Conservation (phyloP, 225 moss, liverwort and hornwort genomes). For the Polytrichum commune region DNA sequence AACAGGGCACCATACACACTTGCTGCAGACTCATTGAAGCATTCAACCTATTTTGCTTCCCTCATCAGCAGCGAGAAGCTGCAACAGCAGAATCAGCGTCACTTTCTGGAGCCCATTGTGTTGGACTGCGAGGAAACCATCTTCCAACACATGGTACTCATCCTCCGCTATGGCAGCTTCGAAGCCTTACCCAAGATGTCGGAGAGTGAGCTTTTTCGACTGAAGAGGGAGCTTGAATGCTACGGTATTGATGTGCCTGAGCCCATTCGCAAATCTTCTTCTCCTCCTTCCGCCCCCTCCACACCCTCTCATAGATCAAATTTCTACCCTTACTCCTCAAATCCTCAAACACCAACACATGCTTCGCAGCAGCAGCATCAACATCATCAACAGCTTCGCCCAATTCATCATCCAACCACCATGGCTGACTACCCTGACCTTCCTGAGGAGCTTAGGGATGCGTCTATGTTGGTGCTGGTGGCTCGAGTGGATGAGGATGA, state of each 20-base stretch:
- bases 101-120: slow-evolving; percentile 47
- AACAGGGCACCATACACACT: slow-evolving; percentile 44
- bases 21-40: slow-evolving; percentile 51
- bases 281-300: slow-evolving; percentile 23
- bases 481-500: slow-evolving; percentile 51
- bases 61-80: slow-evolving; percentile 42
- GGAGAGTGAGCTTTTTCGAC: slow-evolving; percentile 56
- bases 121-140: slow-evolving; percentile 63
- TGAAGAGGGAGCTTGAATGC: slow-evolving; percentile 64
- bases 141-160: slow-evolving; percentile 57
- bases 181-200: slow-evolving; percentile 63
- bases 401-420: neutral
- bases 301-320: slow-evolving; percentile 1
- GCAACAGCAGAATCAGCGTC: neutral
- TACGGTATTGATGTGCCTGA: slow-evolving; percentile 62
- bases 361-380: neutral
- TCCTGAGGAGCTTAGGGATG: slow-evolving; percentile 50
- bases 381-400: neutral
- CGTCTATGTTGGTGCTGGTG: slow-evolving; percentile 51
- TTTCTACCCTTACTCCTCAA: neutral
- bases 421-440: slow-evolving; percentile 46
- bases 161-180: slow-evolving; percentile 60
- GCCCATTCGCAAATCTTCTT: slow-evolving; percentile 8
- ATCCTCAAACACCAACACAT: neutral
- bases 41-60: slow-evolving; percentile 51